These are phyloP conservation scores for Sungouiozyma intestinalis DNA, from an alignment of 805 yeast species.

Conservation along the genomic window DNA sequence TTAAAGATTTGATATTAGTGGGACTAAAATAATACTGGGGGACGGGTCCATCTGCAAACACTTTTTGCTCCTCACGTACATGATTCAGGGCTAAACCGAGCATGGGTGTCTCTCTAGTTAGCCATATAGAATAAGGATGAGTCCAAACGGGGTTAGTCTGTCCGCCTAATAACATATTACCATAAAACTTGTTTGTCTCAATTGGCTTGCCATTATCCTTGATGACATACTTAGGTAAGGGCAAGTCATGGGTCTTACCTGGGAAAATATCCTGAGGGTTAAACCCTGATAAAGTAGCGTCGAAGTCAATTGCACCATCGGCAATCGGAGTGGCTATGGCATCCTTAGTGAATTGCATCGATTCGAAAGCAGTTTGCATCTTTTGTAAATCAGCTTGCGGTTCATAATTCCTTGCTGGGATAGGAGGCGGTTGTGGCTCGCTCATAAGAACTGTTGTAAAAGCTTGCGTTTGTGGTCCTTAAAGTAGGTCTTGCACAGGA, in stretches of 20 bases:
- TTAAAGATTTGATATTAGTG: slow-evolving; percentile 50
- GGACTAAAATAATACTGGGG: slow-evolving; percentile 61
- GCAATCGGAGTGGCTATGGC: not conserved
- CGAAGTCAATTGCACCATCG: not conserved
- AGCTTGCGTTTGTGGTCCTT: not conserved
- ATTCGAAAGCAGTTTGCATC: not conserved
- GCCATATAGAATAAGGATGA: slow-evolving; percentile 73
- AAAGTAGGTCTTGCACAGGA: too few species aligned
- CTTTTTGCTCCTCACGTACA: slow-evolving; percentile 46
- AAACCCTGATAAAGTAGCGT: not conserved
- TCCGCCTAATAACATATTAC: slow-evolving; percentile 55
- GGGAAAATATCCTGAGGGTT: slow-evolving; percentile 36
- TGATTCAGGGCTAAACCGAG: slow-evolving; percentile 63
- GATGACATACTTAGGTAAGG: slow-evolving; percentile 25
- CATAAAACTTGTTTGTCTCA: slow-evolving; percentile 72
- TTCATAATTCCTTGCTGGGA: not conserved
- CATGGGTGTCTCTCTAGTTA: slow-evolving; percentile 36
- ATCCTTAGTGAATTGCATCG: not conserved
- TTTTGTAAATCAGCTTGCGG: not conserved
- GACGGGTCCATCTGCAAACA: slow-evolving; percentile 56
- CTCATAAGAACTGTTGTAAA: not conserved
- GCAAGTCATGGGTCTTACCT: slow-evolving; percentile 20
- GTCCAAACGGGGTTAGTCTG: slow-evolving; percentile 71
- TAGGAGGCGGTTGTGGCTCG: not conserved
- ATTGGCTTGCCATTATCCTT: slow-evolving; percentile 34